Conservation (phyloP, 257 asterid genomes). For the Mentha longifolia region DNA sequence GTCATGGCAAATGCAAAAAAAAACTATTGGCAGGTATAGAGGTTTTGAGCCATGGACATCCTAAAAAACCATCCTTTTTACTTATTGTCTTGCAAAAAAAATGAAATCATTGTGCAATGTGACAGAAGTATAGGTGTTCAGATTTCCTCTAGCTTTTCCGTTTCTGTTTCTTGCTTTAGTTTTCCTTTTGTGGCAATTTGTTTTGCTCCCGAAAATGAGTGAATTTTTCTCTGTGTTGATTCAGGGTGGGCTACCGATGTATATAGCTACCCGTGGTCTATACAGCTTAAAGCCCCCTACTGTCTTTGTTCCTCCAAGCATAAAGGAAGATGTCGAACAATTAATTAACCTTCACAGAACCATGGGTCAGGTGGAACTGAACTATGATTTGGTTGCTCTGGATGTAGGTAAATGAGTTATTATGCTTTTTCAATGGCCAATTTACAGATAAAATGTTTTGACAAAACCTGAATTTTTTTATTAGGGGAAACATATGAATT, state of each 20-base stretch:
- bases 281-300: slow-evolving; percentile 92
- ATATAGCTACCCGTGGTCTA: slow-evolving; percentile 88
- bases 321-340: slow-evolving; percentile 80
- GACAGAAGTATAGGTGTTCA: neutral
- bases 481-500: slow-evolving; percentile 98
- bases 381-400: slow-evolving; percentile 77
- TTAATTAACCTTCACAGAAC: slow-evolving; percentile 76
- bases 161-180: neutral
- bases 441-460: slow-evolving; percentile 24
- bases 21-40: neutral
- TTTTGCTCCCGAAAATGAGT: slow-evolving; percentile 17
- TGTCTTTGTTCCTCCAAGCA: slow-evolving; percentile 82
- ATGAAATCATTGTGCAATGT: neutral
- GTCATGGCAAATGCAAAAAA: neutral
- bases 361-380: slow-evolving; percentile 83
- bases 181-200: neutral
- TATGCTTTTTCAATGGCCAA: slow-evolving; percentile 15
- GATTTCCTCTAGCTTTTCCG: neutral
- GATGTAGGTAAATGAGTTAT: slow-evolving; percentile 69
- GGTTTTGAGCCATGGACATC: neutral
- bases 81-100: slow-evolving; percentile 2
- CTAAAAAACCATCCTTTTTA: neutral
- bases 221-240: slow-evolving; percentile 33
- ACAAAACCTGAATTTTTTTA: slow-evolving; percentile 16
- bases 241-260: slow-evolving; percentile 99